Conservation (phyloP, 2,329 filamentous ascomycete genomes). For the Diaporthe velutina region DNA sequence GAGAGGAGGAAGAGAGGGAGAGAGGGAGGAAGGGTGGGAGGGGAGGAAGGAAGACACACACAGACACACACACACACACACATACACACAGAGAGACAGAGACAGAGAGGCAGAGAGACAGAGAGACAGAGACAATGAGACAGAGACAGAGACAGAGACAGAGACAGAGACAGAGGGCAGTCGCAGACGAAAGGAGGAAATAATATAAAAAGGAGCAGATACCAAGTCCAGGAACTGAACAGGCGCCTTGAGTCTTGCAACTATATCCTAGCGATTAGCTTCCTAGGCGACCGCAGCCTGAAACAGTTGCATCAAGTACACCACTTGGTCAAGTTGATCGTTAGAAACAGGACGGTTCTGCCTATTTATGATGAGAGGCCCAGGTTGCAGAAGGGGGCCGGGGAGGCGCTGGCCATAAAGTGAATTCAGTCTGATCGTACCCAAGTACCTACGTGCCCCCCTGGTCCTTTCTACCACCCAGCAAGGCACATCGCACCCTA, state of each 20-base stretch:
- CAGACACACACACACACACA: no score
- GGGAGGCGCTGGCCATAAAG: neutral
- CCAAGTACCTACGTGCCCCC: neutral
- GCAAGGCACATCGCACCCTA: neutral
- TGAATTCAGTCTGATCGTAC: conserved; percentile 6
- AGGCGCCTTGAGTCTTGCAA: neutral
- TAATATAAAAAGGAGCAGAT: neutral
- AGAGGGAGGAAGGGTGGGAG: no score
- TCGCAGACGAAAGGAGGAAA: no score
- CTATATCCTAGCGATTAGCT: no score
- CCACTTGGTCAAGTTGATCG: neutral
- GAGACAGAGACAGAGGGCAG: no score
- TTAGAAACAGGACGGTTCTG: neutral
- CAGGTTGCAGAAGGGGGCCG: neutral
- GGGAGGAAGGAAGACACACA: no score
- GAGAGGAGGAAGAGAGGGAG: no score
- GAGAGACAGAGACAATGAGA: no score
- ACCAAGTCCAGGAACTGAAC: neutral
- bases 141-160: no score
- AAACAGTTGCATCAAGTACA: neutral
- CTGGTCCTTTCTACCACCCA: neutral
- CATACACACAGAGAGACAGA: no score
- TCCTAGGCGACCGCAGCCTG: no score
- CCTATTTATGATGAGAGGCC: neutral
- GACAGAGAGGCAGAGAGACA: no score